These are phyloP conservation scores for Physcomitrium patens DNA, from an alignment of 225 moss, liverwort and hornwort species.

Conservation along the genomic window DNA sequence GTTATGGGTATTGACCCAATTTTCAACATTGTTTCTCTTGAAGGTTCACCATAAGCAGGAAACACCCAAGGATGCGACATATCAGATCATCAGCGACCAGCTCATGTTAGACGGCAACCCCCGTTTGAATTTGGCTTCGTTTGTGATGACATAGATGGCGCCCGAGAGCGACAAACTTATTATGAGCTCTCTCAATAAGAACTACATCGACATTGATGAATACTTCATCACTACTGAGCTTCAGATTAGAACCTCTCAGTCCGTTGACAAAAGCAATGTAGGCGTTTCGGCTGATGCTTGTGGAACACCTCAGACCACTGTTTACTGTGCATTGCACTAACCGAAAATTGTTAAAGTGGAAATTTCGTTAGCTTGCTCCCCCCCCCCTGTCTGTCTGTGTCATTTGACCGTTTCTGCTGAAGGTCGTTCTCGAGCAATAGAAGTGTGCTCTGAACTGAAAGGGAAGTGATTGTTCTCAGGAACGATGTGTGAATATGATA, in stretches of 20 bases:
- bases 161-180: slow-evolving; percentile 59
- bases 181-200: slow-evolving; percentile 46
- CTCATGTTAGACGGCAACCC: slow-evolving; percentile 58
- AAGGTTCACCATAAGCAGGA: slow-evolving; percentile 33
- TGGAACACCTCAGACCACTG: not conserved
- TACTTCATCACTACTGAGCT: slow-evolving; percentile 76
- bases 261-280: not conserved
- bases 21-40: not conserved
- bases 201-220: slow-evolving; percentile 66
- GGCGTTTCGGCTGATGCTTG: not conserved
- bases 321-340: not conserved
- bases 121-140: slow-evolving; percentile 53
- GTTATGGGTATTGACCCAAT: not conserved
- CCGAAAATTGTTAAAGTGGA: not conserved
- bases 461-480: slow-evolving; percentile 20
- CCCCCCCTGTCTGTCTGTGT: no score
- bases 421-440: no score
- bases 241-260: slow-evolving; percentile 28
- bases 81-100: slow-evolving; percentile 54
- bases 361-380: not conserved
- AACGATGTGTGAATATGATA: slow-evolving; percentile 58
- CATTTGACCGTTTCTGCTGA: no score
- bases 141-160: slow-evolving; percentile 61
- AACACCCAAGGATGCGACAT: slow-evolving; percentile 51
- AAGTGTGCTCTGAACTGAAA: not conserved